phyloP scores from a whole-genome alignment of 305 asterid species.

The Nicotiana rustica region DNA sequence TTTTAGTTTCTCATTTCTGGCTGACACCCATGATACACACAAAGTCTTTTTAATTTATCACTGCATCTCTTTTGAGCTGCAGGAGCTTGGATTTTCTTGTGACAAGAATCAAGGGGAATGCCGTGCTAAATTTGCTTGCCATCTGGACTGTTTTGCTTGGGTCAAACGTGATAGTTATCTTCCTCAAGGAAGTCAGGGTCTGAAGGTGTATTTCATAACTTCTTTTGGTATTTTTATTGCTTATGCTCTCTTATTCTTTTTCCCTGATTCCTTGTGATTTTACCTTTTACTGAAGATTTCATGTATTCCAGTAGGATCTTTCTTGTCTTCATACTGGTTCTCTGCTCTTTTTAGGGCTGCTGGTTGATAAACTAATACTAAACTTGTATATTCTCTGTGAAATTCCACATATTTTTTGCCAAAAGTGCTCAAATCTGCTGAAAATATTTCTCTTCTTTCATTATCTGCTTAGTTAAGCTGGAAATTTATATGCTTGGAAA shows the following conservation, averaged over 20 bases:
- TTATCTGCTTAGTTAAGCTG: not conserved
- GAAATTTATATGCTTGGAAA: constrained; percentile 24
- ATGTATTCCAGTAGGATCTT: constrained; percentile 27
- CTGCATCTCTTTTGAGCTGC: constrained; percentile 43
- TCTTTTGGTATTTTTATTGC: constrained; percentile 14
- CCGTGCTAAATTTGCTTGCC: constrained; percentile 97
- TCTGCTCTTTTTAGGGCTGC: not conserved
- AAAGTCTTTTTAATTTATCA: constrained; percentile 33
- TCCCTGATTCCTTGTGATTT: not conserved
- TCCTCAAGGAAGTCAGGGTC: constrained; percentile 99
- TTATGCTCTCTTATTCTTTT: constrained; percentile 14
- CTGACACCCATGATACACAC: constrained; percentile 24
- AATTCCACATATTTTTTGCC: not conserved
- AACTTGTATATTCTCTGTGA: constrained; percentile 19
- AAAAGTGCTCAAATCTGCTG: not conserved
- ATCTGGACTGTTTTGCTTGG: constrained; percentile 99
- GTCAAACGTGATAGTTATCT: constrained; percentile 99
- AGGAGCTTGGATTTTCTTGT: constrained; percentile 97
- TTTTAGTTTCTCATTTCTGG: constrained; percentile 24
- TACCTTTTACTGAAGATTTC: constrained; percentile 22
- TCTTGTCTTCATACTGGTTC: constrained; percentile 21
- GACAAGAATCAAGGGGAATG: constrained; percentile 97
- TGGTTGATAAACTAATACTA: not conserved
- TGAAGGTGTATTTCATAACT: constrained; percentile 66
- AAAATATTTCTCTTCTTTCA: constrained; percentile 22